phyloP scores from a whole-genome alignment of 139 green algal genomes.

The Ettlia oleoabundans region DNA sequence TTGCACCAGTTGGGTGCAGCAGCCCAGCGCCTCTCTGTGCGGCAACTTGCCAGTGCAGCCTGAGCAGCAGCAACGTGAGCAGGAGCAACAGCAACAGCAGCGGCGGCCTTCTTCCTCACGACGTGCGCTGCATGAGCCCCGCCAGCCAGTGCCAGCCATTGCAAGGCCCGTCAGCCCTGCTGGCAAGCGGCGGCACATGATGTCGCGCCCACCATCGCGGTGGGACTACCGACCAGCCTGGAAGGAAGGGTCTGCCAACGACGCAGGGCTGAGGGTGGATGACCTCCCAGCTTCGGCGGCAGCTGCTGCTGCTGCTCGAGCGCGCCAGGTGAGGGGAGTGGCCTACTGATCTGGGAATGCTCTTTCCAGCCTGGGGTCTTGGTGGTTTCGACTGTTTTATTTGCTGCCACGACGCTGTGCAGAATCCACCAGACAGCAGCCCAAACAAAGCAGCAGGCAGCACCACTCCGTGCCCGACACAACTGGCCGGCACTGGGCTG shows the following conservation, averaged over 20 bases:
- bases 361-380: background rate
- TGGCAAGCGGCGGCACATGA: constrained; percentile 12
- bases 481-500: no score
- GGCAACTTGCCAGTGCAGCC: background rate
- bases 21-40: background rate
- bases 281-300: constrained; percentile 8
- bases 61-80: background rate
- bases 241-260: background rate
- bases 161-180: background rate
- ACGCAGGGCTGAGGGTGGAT: background rate
- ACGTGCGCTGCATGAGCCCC: constrained; percentile 18
- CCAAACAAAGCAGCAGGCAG: no score
- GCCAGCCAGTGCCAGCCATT: background rate
- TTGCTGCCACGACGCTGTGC: no score
- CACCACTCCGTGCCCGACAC: no score
- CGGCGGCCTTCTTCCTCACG: background rate
- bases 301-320: background rate
- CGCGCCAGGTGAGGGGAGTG: background rate
- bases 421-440: no score
- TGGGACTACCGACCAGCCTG: constrained; percentile 28
- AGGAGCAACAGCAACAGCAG: background rate
- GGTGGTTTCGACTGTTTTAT: background rate
- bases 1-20: no score
- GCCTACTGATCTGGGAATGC: no score
- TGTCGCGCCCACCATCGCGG: background rate